Evolutionary conservation across 2,329 filamentous ascomycete species (phyloP).

Genomic region (Emmonsia crescens): DNA sequence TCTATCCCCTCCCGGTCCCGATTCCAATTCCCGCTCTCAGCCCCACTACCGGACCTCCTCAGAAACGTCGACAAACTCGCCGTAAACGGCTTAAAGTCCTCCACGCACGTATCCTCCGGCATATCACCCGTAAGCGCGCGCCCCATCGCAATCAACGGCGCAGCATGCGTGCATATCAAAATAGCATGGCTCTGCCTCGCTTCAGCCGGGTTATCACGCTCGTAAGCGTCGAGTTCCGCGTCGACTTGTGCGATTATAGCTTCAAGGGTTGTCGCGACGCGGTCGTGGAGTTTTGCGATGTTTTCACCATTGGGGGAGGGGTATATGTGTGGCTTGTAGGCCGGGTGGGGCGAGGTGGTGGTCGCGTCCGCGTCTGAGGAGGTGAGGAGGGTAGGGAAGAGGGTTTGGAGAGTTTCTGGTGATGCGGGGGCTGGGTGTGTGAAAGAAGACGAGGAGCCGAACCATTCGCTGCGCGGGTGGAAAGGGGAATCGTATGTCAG

Average conservation of each 20-base stretch:
- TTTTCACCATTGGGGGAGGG: slow-evolving; percentile 69
- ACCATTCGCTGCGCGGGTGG: slow-evolving; percentile 61
- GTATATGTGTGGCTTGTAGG: slow-evolving; percentile 52
- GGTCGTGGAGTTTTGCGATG: slow-evolving; percentile 67
- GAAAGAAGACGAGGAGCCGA: slow-evolving; percentile 67
- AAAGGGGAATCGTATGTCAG: not conserved
- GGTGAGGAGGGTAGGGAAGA: slow-evolving; percentile 49
- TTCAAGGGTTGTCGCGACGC: slow-evolving; percentile 59
- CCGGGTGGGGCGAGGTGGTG: slow-evolving; percentile 26
- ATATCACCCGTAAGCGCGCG: slow-evolving; percentile 67
- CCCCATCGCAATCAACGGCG: slow-evolving; percentile 76
- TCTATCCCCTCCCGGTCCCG: slow-evolving; percentile 5
- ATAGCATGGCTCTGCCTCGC: slow-evolving; percentile 48
- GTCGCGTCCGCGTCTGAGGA: slow-evolving; percentile 5
- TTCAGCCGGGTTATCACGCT: slow-evolving; percentile 45
- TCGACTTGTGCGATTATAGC: slow-evolving; percentile 65
- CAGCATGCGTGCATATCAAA: slow-evolving; percentile 80
- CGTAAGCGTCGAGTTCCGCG: slow-evolving; percentile 32
- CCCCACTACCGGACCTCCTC: slow-evolving; percentile 25
- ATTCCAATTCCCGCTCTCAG: slow-evolving; percentile 5
- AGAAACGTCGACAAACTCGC: slow-evolving; percentile 65
- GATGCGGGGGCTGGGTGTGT: slow-evolving; percentile 70
- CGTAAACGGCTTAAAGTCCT: slow-evolving; percentile 79
- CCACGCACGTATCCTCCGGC: slow-evolving; percentile 57
- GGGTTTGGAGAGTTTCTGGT: slow-evolving; percentile 47